A percentile compares a stretch with the other conserved stretches of the same genome.
Evolutionary conservation across 345 rosid species (phyloP).

Genomic region (Lumnitzera racemosa): DNA sequence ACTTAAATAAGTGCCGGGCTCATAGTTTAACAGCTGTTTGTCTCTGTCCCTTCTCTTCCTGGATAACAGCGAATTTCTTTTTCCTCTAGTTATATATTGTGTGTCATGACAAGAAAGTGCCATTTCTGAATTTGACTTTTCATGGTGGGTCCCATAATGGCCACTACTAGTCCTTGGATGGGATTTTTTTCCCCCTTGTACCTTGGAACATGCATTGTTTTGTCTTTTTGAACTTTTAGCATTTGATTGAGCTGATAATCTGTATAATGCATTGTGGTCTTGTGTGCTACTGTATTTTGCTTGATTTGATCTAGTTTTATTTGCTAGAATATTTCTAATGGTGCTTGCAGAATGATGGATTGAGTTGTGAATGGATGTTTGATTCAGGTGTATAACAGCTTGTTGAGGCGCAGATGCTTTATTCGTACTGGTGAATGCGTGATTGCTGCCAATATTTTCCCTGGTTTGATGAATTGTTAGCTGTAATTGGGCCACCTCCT

Average conservation of each 20-base stretch:
- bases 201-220: not conserved
- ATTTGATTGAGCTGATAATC: not conserved
- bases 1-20: too few relatives aligned
- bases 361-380: constrained; percentile 74
- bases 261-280: not conserved
- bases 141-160: too few relatives aligned
- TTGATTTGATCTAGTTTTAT: constrained; percentile 2
- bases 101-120: too few relatives aligned
- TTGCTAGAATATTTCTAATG: not conserved
- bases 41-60: too few relatives aligned
- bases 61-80: too few relatives aligned
- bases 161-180: too few relatives aligned
- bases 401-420: constrained; percentile 87
- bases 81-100: too few relatives aligned
- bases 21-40: too few relatives aligned
- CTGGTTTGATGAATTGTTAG: constrained; percentile 76
- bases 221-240: not conserved
- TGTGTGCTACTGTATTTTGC: not conserved
- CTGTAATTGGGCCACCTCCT: constrained; percentile 52
- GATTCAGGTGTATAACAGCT: constrained; percentile 92
- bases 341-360: constrained; percentile 43
- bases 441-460: constrained; percentile 63
- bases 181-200: too few relatives aligned
- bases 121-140: too few relatives aligned
- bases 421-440: constrained; percentile 87